These are phyloP conservation scores for Trichosporon asahii DNA, from an alignment of 1,284 basidiomycete species.

Conservation along the genomic window DNA sequence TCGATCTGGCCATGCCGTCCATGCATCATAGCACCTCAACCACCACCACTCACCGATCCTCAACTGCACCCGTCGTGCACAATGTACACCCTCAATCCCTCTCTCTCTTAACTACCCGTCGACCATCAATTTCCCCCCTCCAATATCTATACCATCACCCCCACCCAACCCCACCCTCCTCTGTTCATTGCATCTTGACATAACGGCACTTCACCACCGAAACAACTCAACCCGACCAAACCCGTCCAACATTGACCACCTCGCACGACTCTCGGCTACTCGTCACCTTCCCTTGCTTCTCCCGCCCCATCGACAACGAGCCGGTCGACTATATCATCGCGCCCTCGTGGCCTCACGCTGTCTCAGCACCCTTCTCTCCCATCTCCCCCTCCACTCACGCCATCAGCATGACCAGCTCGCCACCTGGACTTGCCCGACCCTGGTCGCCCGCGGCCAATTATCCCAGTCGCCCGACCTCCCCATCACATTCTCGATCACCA, in stretches of 20 bases:
- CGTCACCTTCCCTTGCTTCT: background rate
- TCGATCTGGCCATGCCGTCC: background rate
- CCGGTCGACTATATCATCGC: background rate
- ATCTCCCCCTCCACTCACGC: background rate
- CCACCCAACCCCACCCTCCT: background rate
- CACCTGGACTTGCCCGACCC: background rate
- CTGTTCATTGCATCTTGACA: background rate
- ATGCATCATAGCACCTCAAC: background rate
- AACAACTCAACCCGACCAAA: background rate
- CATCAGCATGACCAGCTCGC: constrained; percentile 1
- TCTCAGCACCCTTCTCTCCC: background rate
- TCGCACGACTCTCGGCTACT: constrained; percentile 4
- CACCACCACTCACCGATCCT: background rate
- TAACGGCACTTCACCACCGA: background rate
- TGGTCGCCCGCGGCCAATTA: background rate
- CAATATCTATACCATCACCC: background rate
- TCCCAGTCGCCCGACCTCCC: background rate
- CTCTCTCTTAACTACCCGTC: background rate
- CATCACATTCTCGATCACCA: background rate
- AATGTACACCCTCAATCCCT: background rate
- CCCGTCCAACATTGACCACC: background rate
- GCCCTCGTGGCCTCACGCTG: background rate
- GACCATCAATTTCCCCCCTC: background rate
- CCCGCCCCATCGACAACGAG: background rate
- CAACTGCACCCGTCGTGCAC: background rate